Evolutionary conservation across 345 rosid genomes (phyloP).

Genomic region (Hirschfeldia incana): DNA sequence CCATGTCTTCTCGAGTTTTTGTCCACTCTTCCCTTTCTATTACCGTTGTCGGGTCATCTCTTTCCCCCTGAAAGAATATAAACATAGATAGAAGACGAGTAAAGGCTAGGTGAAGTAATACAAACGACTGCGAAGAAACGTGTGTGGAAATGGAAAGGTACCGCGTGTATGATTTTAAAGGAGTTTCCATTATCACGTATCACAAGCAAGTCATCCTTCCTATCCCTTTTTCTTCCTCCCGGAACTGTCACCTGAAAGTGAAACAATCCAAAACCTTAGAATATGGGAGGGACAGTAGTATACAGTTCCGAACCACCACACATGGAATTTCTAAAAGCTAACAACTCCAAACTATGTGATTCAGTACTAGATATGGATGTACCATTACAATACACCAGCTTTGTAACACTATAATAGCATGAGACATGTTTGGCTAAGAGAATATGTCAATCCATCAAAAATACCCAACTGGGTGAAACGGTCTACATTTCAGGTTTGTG

Average conservation of each 20-base stretch:
- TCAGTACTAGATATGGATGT: neutral
- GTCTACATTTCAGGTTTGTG: conserved; percentile 2
- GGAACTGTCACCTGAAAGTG: conserved; percentile 70
- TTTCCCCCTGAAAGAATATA: conserved; percentile 51
- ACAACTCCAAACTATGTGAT: conserved; percentile 8
- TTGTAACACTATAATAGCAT: neutral
- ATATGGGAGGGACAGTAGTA: conserved; percentile 12
- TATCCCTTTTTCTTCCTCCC: conserved; percentile 78
- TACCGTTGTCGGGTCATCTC: conserved; percentile 72
- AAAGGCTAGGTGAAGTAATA: neutral
- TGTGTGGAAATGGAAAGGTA: conserved; percentile 30
- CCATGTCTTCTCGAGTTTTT: conserved; percentile 75
- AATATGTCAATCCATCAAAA: neutral
- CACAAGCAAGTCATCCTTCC: conserved; percentile 81
- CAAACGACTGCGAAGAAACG: neutral
- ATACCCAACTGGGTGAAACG: neutral
- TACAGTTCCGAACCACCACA: neutral
- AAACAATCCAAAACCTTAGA: conserved; percentile 21
- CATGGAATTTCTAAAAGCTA: neutral
- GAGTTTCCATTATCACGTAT: conserved; percentile 78
- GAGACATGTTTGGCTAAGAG: neutral
- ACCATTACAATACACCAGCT: neutral
- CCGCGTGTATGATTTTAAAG: conserved; percentile 74
- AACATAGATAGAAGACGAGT: neutral
- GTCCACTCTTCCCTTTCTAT: conserved; percentile 90